A percentile compares a stretch with the other conserved stretches of the same genome.
These are phyloP conservation scores for Penicillium parvum DNA, from an alignment of 495 filamentous ascomycete species.

Conservation along the genomic window DNA sequence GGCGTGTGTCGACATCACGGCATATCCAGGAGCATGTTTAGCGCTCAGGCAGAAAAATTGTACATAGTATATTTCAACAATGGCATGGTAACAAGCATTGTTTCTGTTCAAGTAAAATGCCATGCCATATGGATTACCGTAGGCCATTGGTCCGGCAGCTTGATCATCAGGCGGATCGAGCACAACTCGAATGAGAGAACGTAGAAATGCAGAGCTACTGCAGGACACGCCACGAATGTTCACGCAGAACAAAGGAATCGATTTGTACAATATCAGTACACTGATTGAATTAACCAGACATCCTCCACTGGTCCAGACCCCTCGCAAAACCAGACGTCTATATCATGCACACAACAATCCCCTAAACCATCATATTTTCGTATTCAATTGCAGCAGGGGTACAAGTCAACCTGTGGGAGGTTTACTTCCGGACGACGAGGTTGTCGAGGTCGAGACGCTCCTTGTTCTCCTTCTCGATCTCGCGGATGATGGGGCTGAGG, in stretches of 20 bases:
- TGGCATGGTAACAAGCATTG: too few species aligned
- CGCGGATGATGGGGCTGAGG: conserved; percentile 72
- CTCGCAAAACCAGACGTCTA: conserved; percentile 29
- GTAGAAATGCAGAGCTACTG: too few species aligned
- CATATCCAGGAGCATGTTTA: too few species aligned
- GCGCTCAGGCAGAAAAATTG: too few species aligned
- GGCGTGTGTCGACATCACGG: too few species aligned
- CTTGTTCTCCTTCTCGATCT: conserved; percentile 75
- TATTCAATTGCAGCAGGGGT: conserved; percentile 13
- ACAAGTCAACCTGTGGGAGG: conserved; percentile 3
- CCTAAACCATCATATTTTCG: conserved; percentile 19
- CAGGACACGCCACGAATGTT: too few species aligned
- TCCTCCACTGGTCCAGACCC: conserved; percentile 14
- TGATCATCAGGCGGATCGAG: too few species aligned
- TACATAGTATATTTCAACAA: too few species aligned
- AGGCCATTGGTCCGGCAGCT: too few species aligned
- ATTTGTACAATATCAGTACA: conserved; percentile 54
- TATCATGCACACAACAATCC: conserved; percentile 26
- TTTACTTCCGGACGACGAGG: conserved; percentile 60
- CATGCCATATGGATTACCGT: too few species aligned
- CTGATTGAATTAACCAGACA: conserved; percentile 22
- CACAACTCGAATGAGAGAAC: neutral
- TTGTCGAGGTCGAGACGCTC: conserved; percentile 82
- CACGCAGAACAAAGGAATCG: conserved; percentile 30
- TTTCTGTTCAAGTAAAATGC: too few species aligned